Evolutionary conservation across 257 asterid genomes (phyloP).

Genomic region (Solanum virginianum): DNA sequence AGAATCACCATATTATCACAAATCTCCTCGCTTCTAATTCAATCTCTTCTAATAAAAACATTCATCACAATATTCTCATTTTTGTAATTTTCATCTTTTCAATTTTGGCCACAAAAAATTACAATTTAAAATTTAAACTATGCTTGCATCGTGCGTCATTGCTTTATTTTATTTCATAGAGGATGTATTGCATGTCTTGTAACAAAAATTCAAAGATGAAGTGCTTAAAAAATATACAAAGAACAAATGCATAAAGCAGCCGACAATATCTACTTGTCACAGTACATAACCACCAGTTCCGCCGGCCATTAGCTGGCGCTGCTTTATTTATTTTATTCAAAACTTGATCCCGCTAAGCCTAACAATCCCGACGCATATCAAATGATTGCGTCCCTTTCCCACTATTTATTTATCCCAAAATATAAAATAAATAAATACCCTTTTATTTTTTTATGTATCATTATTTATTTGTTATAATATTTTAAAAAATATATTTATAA

Average conservation of each 20-base stretch:
- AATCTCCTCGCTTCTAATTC: no score
- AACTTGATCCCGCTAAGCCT: not conserved
- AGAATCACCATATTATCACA: no score
- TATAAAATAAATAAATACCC: not conserved
- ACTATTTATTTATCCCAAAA: not conserved
- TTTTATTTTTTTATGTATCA: no score
- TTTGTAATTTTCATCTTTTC: no score
- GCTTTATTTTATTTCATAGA: not conserved
- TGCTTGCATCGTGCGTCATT: not conserved
- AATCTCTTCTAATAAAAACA: not conserved
- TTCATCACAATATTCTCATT: no score
- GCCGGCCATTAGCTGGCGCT: not conserved
- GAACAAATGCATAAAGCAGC: not conserved
- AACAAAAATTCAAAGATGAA: not conserved
- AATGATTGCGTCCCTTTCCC: not conserved
- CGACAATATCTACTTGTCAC: not conserved
- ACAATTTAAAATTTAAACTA: no score
- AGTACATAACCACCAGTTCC: not conserved
- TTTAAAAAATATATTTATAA: no score
- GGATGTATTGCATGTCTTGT: not conserved
- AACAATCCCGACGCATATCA: not conserved
- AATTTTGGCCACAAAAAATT: no score
- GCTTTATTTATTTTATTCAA: not conserved
- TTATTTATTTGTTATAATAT: no score
- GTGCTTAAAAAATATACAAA: not conserved